Conservation (phyloP, 768 basidiomycete genomes). For the Mycena albidolilacea region DNA sequence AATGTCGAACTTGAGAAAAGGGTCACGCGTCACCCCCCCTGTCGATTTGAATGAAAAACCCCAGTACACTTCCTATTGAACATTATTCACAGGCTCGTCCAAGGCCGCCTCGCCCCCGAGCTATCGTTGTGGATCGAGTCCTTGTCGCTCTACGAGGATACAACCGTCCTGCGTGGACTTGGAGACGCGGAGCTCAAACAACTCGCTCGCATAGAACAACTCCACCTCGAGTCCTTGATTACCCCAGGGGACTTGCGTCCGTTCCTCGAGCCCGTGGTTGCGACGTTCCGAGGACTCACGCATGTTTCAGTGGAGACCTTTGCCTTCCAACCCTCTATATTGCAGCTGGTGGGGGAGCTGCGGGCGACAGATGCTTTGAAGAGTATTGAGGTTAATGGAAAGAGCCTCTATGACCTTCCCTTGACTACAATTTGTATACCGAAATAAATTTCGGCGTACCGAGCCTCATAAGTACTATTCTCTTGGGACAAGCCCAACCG, state of each 20-base stretch:
- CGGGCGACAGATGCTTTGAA: background rate
- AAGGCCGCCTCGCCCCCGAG: background rate
- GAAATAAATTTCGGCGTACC: no score
- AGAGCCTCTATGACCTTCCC: background rate
- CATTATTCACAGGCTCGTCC: background rate
- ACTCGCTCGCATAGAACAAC: background rate
- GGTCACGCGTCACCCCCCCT: no score
- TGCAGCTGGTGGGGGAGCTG: background rate
- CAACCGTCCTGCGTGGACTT: background rate
- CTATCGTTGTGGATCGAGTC: background rate
- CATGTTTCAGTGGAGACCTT: background rate
- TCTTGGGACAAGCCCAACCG: no score
- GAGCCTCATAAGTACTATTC: no score
- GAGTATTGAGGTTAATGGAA: background rate
- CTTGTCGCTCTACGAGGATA: background rate
- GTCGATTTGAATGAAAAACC: no score
- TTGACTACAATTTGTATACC: no score
- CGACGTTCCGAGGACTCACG: background rate
- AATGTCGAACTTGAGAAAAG: no score
- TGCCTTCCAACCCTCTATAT: no score
- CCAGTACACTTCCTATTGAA: no score
- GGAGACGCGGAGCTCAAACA: background rate
- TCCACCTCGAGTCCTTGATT: background rate
- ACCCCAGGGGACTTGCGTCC: no score
- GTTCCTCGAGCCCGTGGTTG: background rate